phyloP scores from a whole-genome alignment of 352 stramenopile species.

The Globisporangium spinosum region DNA sequence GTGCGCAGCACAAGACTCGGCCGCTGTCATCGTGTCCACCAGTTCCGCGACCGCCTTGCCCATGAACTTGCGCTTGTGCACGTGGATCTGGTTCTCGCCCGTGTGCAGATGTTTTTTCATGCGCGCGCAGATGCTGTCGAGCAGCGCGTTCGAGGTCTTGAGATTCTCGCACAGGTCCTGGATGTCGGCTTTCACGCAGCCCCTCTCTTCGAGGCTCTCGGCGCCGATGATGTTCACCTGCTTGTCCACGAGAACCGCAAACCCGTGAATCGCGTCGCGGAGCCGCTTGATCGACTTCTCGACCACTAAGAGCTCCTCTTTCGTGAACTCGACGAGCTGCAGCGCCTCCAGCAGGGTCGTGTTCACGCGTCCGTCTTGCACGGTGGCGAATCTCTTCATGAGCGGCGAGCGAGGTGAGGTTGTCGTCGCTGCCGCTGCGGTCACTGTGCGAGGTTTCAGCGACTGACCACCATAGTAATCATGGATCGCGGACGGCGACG shows the following conservation, averaged over 20 bases:
- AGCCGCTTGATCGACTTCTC: constrained; percentile 57
- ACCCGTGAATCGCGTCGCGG: constrained; percentile 55
- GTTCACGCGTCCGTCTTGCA: constrained; percentile 58
- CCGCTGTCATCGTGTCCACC: constrained; percentile 10
- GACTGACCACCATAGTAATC: constrained; percentile 5
- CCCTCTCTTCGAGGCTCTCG: constrained; percentile 39
- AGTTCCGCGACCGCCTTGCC: constrained; percentile 25
- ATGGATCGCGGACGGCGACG: background rate
- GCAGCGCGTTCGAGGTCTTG: constrained; percentile 43
- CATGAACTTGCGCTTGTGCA: constrained; percentile 41
- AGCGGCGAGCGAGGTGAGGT: constrained; percentile 34
- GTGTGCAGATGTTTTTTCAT: constrained; percentile 52
- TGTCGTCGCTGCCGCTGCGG: background rate
- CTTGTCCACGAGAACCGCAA: constrained; percentile 72
- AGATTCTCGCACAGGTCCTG: constrained; percentile 58
- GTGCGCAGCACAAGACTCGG: constrained; percentile 10
- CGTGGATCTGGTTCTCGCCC: constrained; percentile 49
- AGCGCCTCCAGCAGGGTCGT: constrained; percentile 56
- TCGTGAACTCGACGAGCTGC: constrained; percentile 58
- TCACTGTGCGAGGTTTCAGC: constrained; percentile 2
- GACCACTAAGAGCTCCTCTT: constrained; percentile 51
- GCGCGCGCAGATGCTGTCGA: constrained; percentile 50
- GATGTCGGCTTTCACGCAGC: constrained; percentile 54
- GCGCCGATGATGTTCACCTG: constrained; percentile 62
- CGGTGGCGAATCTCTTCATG: constrained; percentile 52